Evolutionary conservation across 768 basidiomycete genomes (phyloP).

Genomic region (Roridomyces roridus): DNA sequence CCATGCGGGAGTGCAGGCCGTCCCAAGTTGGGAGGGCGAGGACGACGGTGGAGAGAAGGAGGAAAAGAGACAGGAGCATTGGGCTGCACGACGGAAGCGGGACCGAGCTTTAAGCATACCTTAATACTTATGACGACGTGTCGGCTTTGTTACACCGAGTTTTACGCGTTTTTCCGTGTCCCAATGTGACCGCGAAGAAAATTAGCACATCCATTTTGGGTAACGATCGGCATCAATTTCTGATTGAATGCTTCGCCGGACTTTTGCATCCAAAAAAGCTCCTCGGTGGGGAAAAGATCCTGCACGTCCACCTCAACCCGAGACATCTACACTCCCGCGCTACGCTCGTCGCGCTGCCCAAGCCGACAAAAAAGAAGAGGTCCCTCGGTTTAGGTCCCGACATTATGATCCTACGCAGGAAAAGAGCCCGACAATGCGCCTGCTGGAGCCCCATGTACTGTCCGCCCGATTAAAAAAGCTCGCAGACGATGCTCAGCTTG

Average conservation of each 20-base stretch:
- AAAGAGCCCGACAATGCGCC: constrained; percentile 36
- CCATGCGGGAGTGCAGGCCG: constrained; percentile 37
- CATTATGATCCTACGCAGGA: constrained; percentile 43
- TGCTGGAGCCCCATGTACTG: constrained; percentile 70
- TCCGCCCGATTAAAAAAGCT: constrained; percentile 63
- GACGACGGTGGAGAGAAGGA: constrained; percentile 30
- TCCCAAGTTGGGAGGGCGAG: constrained; percentile 50
- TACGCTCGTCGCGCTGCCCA: constrained; percentile 11
- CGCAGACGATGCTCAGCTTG: constrained; percentile 58
- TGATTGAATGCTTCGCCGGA: not conserved
- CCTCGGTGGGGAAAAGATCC: constrained; percentile 13
- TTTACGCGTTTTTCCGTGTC: not conserved
- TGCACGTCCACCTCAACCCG: not conserved
- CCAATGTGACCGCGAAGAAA: constrained; percentile 5
- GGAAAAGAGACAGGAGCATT: constrained; percentile 26
- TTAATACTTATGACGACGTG: not conserved
- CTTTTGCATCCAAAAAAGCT: not conserved
- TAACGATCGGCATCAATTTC: too few relatives aligned
- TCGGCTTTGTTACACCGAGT: constrained; percentile 9
- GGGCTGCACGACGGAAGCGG: too few relatives aligned
- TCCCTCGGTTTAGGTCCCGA: constrained; percentile 43
- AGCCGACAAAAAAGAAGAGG: constrained; percentile 25
- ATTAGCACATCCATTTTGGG: not conserved
- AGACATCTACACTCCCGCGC: constrained; percentile 4
- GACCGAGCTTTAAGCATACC: too few relatives aligned